These are phyloP conservation scores for Curvularia lunata DNA, from an alignment of 2,329 filamentous ascomycete species.

Conservation along the genomic window DNA sequence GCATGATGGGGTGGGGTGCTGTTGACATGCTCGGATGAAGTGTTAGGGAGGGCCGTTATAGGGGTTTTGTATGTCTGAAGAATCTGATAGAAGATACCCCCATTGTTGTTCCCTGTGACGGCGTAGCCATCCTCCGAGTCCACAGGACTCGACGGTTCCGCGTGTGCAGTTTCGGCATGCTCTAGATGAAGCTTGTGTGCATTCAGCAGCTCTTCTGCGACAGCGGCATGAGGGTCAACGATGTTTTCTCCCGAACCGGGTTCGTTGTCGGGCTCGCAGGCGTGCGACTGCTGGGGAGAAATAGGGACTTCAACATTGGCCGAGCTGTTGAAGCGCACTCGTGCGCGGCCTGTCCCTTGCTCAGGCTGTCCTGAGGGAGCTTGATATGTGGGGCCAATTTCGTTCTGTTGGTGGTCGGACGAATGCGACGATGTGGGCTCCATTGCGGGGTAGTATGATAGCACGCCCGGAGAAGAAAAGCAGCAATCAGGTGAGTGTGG, in stretches of 20 bases:
- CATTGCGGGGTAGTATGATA: conserved; percentile 17
- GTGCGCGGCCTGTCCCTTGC: conserved; percentile 20
- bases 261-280: conserved; percentile 24
- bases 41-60: conserved; percentile 19
- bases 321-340: conserved; percentile 40
- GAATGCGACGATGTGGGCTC: conserved; percentile 24
- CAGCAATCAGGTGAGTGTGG: not conserved
- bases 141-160: conserved; percentile 14
- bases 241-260: conserved; percentile 17
- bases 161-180: conserved; percentile 23
- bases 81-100: conserved; percentile 43
- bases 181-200: conserved; percentile 25
- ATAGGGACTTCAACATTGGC: conserved; percentile 32
- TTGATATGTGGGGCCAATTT: conserved; percentile 8
- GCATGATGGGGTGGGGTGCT: conserved; percentile 23
- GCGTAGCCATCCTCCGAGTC: conserved; percentile 32
- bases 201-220: conserved; percentile 31
- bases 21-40: conserved; percentile 25
- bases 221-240: conserved; percentile 25
- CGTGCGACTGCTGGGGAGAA: conserved; percentile 13
- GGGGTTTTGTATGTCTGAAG: conserved; percentile 43
- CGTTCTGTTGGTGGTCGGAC: conserved; percentile 20
- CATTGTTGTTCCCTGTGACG: conserved; percentile 36
- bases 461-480: not conserved
- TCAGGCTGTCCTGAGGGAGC: conserved; percentile 21